phyloP scores from a whole-genome alignment of 805 yeast species.

The Wickerhamomyces tratensis region DNA sequence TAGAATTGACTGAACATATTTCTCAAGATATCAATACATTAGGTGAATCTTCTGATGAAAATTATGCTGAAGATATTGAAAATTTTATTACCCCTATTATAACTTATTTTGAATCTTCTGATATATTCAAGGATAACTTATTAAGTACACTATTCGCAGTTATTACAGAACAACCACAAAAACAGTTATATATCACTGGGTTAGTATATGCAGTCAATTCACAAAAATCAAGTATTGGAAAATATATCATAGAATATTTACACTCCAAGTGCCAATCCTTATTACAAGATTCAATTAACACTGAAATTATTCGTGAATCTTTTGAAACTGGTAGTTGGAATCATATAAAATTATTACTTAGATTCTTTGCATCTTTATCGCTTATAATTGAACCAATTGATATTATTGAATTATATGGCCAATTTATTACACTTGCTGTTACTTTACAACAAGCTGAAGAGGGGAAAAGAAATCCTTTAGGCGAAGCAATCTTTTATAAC shows the following conservation, averaged over 20 bases:
- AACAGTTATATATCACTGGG: slow-evolving; percentile 61
- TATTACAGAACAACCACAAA: slow-evolving; percentile 85
- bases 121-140: slow-evolving; percentile 46
- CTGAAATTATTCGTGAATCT: slow-evolving; percentile 17
- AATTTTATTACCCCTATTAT: slow-evolving; percentile 59
- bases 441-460: slow-evolving; percentile 35
- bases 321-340: slow-evolving; percentile 53
- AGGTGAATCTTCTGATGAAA: slow-evolving; percentile 41
- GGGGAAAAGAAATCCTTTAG: slow-evolving; percentile 41
- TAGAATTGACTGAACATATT: slow-evolving; percentile 35
- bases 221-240: slow-evolving; percentile 55
- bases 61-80: slow-evolving; percentile 52
- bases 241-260: slow-evolving; percentile 57
- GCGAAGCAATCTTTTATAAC: slow-evolving; percentile 59
- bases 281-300: slow-evolving; percentile 27
- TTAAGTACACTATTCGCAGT: slow-evolving; percentile 60
- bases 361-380: slow-evolving; percentile 58
- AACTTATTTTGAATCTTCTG: slow-evolving; percentile 55
- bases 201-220: slow-evolving; percentile 59
- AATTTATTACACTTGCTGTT: slow-evolving; percentile 44
- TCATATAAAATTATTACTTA: slow-evolving; percentile 55
- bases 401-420: slow-evolving; percentile 36
- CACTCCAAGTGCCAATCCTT: slow-evolving; percentile 53
- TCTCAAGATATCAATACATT: slow-evolving; percentile 44
- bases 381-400: slow-evolving; percentile 51